A percentile compares a stretch with the other conserved stretches of the same genome.
Evolutionary conservation across 352 stramenopile species (phyloP).

Genomic region (Globisporangium carolinianum): DNA sequence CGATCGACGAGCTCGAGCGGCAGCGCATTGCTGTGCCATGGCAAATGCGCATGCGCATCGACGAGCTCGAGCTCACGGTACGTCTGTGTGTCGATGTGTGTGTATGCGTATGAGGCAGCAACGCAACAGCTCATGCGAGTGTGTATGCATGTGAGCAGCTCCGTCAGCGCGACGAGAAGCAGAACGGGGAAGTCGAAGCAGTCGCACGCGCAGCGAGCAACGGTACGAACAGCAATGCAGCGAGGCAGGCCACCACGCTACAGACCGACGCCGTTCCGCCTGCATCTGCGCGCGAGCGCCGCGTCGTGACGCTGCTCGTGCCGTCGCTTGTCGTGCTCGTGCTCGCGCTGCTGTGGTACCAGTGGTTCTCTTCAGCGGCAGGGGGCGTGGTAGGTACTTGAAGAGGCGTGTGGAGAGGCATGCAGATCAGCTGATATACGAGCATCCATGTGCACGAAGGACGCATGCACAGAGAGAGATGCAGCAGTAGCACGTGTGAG

Average conservation of each 20-base stretch:
- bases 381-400: background rate
- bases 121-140: background rate
- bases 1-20: conserved; percentile 41
- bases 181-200: conserved; percentile 4
- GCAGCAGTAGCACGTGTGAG: too few species aligned
- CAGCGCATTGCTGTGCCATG: conserved; percentile 41
- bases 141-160: conserved; percentile 16
- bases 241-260: conserved; percentile 3
- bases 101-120: background rate
- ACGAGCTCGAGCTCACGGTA: conserved; percentile 79
- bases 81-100: conserved; percentile 1
- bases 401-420: background rate
- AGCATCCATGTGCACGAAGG: too few species aligned
- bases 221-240: background rate
- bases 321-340: conserved; percentile 42
- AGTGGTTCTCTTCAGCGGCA: conserved; percentile 19
- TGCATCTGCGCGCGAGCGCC: conserved; percentile 14
- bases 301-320: conserved; percentile 35
- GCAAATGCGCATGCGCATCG: conserved; percentile 69
- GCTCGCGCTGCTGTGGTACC: conserved; percentile 38
- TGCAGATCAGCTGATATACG: too few species aligned
- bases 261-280: conserved; percentile 3
- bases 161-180: conserved; percentile 38
- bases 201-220: background rate
- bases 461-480: too few species aligned